Evolutionary conservation across 2,329 filamentous ascomycete species (phyloP).

Genomic region (Cercospora nicotianae): DNA sequence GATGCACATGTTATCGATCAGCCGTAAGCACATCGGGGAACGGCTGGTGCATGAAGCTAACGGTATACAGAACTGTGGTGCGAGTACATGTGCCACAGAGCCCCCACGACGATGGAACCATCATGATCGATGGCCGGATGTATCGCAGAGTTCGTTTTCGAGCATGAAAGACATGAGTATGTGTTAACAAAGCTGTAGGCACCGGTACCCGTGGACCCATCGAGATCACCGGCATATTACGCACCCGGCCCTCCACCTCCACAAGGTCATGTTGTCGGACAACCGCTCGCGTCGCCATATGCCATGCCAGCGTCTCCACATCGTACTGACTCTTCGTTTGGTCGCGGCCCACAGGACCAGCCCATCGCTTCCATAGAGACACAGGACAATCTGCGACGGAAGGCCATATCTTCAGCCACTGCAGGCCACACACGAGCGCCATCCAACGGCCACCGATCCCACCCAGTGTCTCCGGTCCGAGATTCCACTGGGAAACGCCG

Average conservation of each 20-base stretch:
- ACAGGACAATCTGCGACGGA: constrained; percentile 23
- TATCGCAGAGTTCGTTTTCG: constrained; percentile 17
- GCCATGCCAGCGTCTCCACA: constrained; percentile 1
- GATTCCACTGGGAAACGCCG: constrained; percentile 16
- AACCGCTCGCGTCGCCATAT: constrained; percentile 6
- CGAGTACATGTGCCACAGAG: constrained; percentile 22
- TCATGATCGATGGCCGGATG: constrained; percentile 21
- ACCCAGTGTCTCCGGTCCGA: constrained; percentile 17
- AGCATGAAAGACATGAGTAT: neutral
- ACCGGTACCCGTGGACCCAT: constrained; percentile 5
- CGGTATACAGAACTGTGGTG: constrained; percentile 17
- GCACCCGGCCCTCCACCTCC: constrained; percentile 7
- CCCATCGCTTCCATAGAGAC: constrained; percentile 31
- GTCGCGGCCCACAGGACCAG: constrained; percentile 20
- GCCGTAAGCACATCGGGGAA: constrained; percentile 12
- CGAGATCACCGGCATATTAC: constrained; percentile 12
- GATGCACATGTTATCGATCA: constrained; percentile 14
- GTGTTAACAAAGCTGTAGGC: constrained; percentile 4
- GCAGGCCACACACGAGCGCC: neutral
- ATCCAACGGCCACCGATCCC: constrained; percentile 15
- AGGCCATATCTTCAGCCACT: constrained; percentile 19
- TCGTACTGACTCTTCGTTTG: constrained; percentile 6
- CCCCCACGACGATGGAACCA: constrained; percentile 11
- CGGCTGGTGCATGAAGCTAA: constrained; percentile 5
- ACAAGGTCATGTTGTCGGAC: neutral